phyloP scores from a whole-genome alignment of 2,329 filamentous ascomycete genomes.

The Exserohilum turcica region DNA sequence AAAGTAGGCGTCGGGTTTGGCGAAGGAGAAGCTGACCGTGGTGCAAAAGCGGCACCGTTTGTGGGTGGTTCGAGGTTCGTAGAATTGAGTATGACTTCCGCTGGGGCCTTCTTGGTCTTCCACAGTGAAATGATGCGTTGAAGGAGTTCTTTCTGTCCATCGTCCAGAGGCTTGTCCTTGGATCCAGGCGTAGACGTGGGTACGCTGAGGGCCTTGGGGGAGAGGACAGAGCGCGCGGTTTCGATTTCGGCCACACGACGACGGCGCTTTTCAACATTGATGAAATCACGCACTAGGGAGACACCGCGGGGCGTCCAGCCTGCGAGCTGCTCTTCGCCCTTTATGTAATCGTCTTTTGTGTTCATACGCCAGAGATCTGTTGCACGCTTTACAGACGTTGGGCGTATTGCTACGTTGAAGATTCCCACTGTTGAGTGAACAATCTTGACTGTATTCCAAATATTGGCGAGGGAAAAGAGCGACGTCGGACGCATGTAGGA shows the following conservation, averaged over 20 bases:
- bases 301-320: slow-evolving; percentile 90
- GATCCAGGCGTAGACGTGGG: slow-evolving; percentile 21
- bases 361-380: slow-evolving; percentile 97
- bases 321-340: slow-evolving; percentile 85
- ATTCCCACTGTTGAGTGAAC: slow-evolving; percentile 86
- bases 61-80: slow-evolving; percentile 69
- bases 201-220: slow-evolving; percentile 53
- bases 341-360: slow-evolving; percentile 92
- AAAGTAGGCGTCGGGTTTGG: slow-evolving; percentile 63
- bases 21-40: slow-evolving; percentile 45
- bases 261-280: slow-evolving; percentile 74
- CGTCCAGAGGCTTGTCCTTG: slow-evolving; percentile 25
- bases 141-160: slow-evolving; percentile 50
- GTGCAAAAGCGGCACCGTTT: slow-evolving; percentile 59
- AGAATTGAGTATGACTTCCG: slow-evolving; percentile 54
- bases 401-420: slow-evolving; percentile 84
- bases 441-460: slow-evolving; percentile 84
- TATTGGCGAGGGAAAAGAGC: slow-evolving; percentile 77
- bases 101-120: slow-evolving; percentile 54
- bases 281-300: slow-evolving; percentile 86
- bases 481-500: slow-evolving; percentile 84
- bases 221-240: slow-evolving; percentile 69
- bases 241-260: slow-evolving; percentile 80
- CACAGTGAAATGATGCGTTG: slow-evolving; percentile 67
- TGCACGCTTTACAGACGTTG: slow-evolving; percentile 85